These are phyloP conservation scores for Binderoboletus segoi DNA, from an alignment of 1,284 basidiomycete species.

Conservation along the genomic window DNA sequence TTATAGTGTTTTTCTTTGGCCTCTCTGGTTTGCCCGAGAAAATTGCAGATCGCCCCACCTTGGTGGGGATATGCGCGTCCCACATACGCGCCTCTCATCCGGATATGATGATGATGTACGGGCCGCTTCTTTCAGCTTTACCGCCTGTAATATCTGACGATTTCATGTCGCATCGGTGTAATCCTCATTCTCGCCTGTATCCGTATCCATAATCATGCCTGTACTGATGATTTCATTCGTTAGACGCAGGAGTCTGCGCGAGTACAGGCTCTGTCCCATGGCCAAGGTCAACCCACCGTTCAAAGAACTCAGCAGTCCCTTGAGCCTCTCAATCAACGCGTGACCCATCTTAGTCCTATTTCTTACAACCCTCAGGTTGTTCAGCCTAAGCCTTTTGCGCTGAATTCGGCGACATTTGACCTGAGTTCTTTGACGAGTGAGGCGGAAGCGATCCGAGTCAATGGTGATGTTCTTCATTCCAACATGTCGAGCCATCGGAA, in stretches of 20 bases:
- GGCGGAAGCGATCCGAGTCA: conserved; percentile 42
- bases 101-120: conserved; percentile 16
- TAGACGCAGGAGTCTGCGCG: conserved; percentile 56
- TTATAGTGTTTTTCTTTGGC: conserved; percentile 19
- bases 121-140: conserved; percentile 28
- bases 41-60: conserved; percentile 13
- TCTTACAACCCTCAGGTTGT: conserved; percentile 48
- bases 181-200: background rate
- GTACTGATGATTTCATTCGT: conserved; percentile 24
- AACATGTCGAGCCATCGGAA: conserved; percentile 52
- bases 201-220: conserved; percentile 19
- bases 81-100: conserved; percentile 16
- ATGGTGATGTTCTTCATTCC: conserved; percentile 44
- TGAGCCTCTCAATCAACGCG: conserved; percentile 35
- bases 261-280: conserved; percentile 42
- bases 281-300: conserved; percentile 37
- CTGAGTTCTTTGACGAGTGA: conserved; percentile 42
- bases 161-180: conserved; percentile 1
- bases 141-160: conserved; percentile 18
- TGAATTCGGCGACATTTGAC: conserved; percentile 32
- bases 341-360: conserved; percentile 33
- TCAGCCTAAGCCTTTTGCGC: conserved; percentile 41
- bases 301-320: conserved; percentile 47
- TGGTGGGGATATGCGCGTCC: conserved; percentile 14
- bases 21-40: conserved; percentile 17